Base-by-base conservation (phyloP, 768 basidiomycete species). In the Gelatoporia subvermispora region DNA sequence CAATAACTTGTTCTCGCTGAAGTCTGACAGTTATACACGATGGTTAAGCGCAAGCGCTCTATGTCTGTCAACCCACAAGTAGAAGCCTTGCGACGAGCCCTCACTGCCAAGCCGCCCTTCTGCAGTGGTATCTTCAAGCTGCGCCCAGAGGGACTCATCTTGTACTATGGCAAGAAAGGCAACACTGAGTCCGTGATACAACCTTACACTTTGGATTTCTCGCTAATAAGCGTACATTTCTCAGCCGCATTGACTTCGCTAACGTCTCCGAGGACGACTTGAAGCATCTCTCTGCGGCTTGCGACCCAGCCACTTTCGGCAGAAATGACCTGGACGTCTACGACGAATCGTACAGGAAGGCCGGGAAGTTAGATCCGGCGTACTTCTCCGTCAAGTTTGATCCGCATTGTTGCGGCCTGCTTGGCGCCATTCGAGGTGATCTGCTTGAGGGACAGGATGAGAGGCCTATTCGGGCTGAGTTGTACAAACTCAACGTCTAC, bases 401-500 rank as follows among this genome's bases (percentile, higher is more conserved):
- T 17, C 52, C 65, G 8, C 59, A 56, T 10, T 50, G 52, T 13
- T 50, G 45, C 8, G 68, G 66, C 5, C 44, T 74, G 2, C 25
- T 69, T 4, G 62, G 67, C 18, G 41, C 34, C 21, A 40, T 56
- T 9, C 53, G 70, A 37, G 57, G 52, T 1, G 45, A 56, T n/a
- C 54, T 73, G 4, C 48, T 71, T 11, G 45, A 59, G 15, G 58
- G 63, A 13, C 50, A 54, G 2, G 45, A 51, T 16, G 48, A 57
- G 16, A 35, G 54, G 8, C 17, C 36, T 8, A 58, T 73, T 31
- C 45, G 41, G 2, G 53, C 62, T 1, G 71, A 75, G 49, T 49
- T 73, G 8, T 71, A 72, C 56, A 75, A 77, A 51, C 57, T 75
- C 42, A 72, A 74, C 37, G 65, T 75, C 3, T 74, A 76, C 46